Base-by-base conservation (phyloP, 2,329 filamentous ascomycete genomes). In the Cryoendolithus antarcticus region DNA sequence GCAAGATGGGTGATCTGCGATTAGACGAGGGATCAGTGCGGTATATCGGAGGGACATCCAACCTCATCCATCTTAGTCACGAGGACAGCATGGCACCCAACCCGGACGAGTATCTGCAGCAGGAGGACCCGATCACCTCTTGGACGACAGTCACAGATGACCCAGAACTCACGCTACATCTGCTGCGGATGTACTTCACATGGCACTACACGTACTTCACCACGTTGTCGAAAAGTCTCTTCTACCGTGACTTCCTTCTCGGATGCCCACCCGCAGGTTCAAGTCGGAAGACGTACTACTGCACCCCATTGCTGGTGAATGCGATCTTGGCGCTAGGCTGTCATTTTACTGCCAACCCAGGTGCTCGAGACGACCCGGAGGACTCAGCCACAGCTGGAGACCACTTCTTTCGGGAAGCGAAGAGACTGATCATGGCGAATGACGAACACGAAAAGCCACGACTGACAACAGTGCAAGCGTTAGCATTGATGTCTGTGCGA, bases 131-230 rank as follows among this genome's bases (percentile, higher is more conserved):
- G 3, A 70, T 91, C 39, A 78, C 76, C 12, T 88, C 81, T 39
- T 98, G 91, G 91, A 93, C 89, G 0, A 75, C 71, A 10, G 86
- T 94, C 34, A 94, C 86, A 1, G 70, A 77, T 37, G 86, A 95
- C 57, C 71, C 77, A 15, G 74, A 82, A 39, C 69, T 94, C 34
- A 77, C 95, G 50, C 74, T 79, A 10, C 89, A 95, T 60, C 74
- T 98, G 11, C 76, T 98, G 56, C 89, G 88, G 54, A 88, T 96
- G 84, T 98, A 98, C 63, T 96, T 96, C 63, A 86, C 80, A 51
- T 96, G 89, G 82, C 91, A 96, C 61, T 96, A 96, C 60, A 80
- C 86, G 11, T 96, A 91, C 63, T 98, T 96, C 59, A 89, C 86
- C 3, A 91, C 84, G 0, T 67, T 96, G 5, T 89, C 88, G 9